phyloP scores from a whole-genome alignment of 352 stramenopile species.

The Globisporangium mamillatum region DNA sequence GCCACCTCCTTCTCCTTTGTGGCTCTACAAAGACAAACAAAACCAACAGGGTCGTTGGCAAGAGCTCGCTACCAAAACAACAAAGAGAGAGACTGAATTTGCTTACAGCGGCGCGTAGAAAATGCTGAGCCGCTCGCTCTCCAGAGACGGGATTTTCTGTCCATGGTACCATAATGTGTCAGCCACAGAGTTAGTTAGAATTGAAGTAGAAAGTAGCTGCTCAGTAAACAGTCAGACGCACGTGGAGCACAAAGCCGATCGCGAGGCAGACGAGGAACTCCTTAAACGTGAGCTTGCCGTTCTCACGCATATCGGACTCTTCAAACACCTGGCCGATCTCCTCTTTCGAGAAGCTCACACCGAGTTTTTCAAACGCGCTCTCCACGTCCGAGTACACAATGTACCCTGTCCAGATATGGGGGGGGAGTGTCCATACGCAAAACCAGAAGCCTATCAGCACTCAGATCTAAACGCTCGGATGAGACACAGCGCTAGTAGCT shows the following conservation, averaged over 20 bases:
- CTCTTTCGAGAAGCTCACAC: slow-evolving; percentile 65
- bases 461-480: background rate
- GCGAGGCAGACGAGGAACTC: slow-evolving; percentile 87
- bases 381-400: slow-evolving; percentile 77
- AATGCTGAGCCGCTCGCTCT: slow-evolving; percentile 69
- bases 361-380: slow-evolving; percentile 71
- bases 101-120: slow-evolving; percentile 77
- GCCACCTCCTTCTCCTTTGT: slow-evolving; percentile 8
- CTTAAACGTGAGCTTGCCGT: slow-evolving; percentile 80
- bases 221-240: slow-evolving; percentile 24
- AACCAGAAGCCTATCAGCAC: background rate
- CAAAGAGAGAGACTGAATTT: background rate
- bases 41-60: background rate
- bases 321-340: slow-evolving; percentile 75
- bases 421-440: background rate
- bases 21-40: background rate
- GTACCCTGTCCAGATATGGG: slow-evolving; percentile 25
- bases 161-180: background rate
- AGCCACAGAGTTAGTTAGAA: background rate
- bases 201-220: background rate
- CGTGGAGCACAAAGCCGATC: slow-evolving; percentile 84
- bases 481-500: background rate
- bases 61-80: background rate
- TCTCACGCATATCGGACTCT: slow-evolving; percentile 83
- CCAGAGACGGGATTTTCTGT: slow-evolving; percentile 77